phyloP scores from a whole-genome alignment of 305 asterid species.

The Fraxinus sp. region DNA sequence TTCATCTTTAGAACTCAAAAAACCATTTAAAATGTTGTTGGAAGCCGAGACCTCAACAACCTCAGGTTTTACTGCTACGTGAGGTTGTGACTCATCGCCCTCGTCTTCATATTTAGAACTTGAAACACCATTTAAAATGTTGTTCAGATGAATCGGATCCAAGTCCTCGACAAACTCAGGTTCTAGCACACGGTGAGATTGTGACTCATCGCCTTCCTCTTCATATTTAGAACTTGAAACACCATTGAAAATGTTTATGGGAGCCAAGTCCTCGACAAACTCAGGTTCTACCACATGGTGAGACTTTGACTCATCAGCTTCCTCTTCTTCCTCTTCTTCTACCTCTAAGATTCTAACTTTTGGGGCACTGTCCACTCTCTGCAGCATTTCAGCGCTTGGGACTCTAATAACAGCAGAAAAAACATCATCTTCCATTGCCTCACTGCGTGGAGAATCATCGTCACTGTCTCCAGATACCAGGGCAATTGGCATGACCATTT shows the following conservation, averaged over 20 bases:
- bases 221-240: slow-evolving; percentile 28
- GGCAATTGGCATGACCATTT: slow-evolving; percentile 55
- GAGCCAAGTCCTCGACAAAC: slow-evolving; percentile 33
- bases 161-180: slow-evolving; percentile 41
- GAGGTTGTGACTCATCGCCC: slow-evolving; percentile 33
- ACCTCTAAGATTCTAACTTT: slow-evolving; percentile 42
- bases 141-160: slow-evolving; percentile 9
- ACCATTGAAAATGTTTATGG: slow-evolving; percentile 19
- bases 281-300: slow-evolving; percentile 36
- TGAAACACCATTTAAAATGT: slow-evolving; percentile 15
- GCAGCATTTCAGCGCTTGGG: slow-evolving; percentile 39
- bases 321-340: slow-evolving; percentile 46
- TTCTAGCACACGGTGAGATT: slow-evolving; percentile 32
- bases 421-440: slow-evolving; percentile 43
- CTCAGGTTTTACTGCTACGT: slow-evolving; percentile 37
- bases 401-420: slow-evolving; percentile 41
- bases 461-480: slow-evolving; percentile 64
- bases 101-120: slow-evolving; percentile 26
- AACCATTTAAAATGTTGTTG: slow-evolving; percentile 21
- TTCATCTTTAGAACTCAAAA: slow-evolving; percentile 29
- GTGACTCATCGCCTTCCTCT: slow-evolving; percentile 31
- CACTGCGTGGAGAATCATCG: slow-evolving; percentile 54
- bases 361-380: slow-evolving; percentile 44
- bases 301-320: slow-evolving; percentile 30
- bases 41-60: slow-evolving; percentile 30